Evolutionary conservation across 169 alveolate genomes (phyloP).

Genomic region (Cryptosporidium andersoni): DNA sequence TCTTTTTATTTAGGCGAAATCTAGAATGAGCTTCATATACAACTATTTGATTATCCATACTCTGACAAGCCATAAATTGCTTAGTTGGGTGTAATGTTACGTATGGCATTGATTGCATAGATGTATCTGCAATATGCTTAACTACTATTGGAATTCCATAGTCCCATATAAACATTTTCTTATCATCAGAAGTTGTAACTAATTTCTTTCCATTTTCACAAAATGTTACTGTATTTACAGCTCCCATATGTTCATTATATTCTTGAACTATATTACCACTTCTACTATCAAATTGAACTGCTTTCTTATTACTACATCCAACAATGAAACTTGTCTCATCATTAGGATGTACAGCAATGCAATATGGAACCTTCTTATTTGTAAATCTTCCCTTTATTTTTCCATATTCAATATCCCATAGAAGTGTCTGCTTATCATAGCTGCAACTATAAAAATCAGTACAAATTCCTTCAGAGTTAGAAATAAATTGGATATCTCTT

Average conservation of each 20-base stretch:
- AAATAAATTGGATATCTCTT: conserved; percentile 88
- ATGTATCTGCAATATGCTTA: conserved; percentile 95
- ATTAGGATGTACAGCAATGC: conserved; percentile 89
- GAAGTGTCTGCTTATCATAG: conserved; percentile 89
- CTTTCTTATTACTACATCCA: conserved; percentile 92
- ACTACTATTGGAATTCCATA: conserved; percentile 94
- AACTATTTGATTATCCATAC: conserved; percentile 92
- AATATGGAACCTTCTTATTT: conserved; percentile 90
- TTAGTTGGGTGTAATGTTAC: conserved; percentile 92
- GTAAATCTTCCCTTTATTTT: conserved; percentile 88
- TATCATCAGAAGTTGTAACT: conserved; percentile 95
- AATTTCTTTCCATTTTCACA: conserved; percentile 89
- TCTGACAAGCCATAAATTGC: conserved; percentile 92
- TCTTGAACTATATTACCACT: conserved; percentile 87
- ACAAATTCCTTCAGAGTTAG: conserved; percentile 71
- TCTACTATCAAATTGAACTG: conserved; percentile 89
- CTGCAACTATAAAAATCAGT: conserved; percentile 89
- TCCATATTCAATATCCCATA: conserved; percentile 98
- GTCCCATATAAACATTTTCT: conserved; percentile 94
- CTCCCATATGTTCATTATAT: conserved; percentile 94
- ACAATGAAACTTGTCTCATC: conserved; percentile 89
- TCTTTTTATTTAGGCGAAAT: conserved; percentile 88
- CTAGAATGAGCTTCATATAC: conserved; percentile 92
- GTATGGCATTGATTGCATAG: conserved; percentile 93
- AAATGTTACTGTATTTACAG: conserved; percentile 91